phyloP scores from a whole-genome alignment of 108 stramenopile species.

The Skeletonema potamos region DNA sequence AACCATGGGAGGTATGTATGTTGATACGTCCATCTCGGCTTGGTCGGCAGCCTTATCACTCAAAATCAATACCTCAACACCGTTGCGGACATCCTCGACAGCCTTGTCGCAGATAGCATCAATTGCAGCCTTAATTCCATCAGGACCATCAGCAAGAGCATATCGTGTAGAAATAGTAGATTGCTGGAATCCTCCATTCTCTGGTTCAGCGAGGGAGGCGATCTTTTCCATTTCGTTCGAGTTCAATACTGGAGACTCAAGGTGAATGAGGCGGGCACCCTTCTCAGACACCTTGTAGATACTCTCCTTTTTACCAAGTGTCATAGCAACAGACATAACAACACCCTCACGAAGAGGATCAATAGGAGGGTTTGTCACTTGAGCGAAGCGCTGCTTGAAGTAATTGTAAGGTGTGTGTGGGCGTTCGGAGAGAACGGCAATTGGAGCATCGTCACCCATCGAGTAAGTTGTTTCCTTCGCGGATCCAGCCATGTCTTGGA shows the following conservation, averaged over 20 bases:
- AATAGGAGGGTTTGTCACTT: constrained; percentile 98
- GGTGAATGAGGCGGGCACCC: constrained; percentile 83
- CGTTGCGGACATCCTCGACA: constrained; percentile 74
- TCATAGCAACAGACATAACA: constrained; percentile 96
- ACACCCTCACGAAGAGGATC: constrained; percentile 96
- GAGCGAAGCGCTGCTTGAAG: constrained; percentile 97
- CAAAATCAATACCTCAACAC: constrained; percentile 89
- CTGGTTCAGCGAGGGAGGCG: constrained; percentile 47
- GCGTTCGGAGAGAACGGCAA: constrained; percentile 86
- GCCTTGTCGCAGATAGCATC: constrained; percentile 86
- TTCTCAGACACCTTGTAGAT: constrained; percentile 90
- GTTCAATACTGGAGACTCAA: constrained; percentile 83
- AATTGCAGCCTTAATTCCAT: constrained; percentile 82
- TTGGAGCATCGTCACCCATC: constrained; percentile 98
- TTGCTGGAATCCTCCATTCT: constrained; percentile 83
- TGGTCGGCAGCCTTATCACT: constrained; percentile 80
- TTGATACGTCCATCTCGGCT: constrained; percentile 57
- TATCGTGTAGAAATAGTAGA: constrained; percentile 85
- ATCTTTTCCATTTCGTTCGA: constrained; percentile 73
- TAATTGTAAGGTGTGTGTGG: constrained; percentile 94
- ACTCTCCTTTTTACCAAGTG: constrained; percentile 92
- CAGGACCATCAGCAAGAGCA: constrained; percentile 73
- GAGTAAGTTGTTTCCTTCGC: constrained; percentile 96
- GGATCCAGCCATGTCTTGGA: constrained; percentile 91
- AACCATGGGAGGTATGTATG: constrained; percentile 91